Evolutionary conservation across 2,329 filamentous ascomycete genomes (phyloP).

Genomic region (Aphanocladium album): DNA sequence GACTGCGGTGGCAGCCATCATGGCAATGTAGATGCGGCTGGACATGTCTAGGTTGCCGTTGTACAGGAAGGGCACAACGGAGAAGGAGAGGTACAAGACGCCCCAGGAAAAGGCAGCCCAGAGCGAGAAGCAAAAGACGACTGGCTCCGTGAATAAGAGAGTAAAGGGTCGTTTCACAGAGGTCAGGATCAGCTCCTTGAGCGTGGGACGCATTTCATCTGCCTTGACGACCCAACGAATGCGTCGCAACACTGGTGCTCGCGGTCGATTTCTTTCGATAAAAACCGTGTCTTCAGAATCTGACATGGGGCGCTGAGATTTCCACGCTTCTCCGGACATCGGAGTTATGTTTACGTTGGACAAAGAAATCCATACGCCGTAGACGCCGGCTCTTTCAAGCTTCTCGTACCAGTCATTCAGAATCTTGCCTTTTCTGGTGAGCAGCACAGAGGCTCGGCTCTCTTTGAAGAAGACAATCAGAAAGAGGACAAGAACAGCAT

Average conservation of each 20-base stretch:
- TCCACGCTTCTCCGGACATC: not conserved
- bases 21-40: constrained; percentile 68
- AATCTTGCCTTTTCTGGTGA: constrained; percentile 66
- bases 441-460: constrained; percentile 73
- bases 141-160: constrained; percentile 68
- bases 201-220: constrained; percentile 68
- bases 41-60: constrained; percentile 56
- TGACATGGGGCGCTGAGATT: not conserved
- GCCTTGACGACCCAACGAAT: constrained; percentile 76
- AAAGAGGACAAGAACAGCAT: constrained; percentile 53
- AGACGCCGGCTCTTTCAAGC: constrained; percentile 60
- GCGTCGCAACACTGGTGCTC: constrained; percentile 32
- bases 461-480: constrained; percentile 72
- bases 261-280: not conserved
- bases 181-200: constrained; percentile 65
- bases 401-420: constrained; percentile 77
- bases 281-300: constrained; percentile 2
- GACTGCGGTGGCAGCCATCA: constrained; percentile 61
- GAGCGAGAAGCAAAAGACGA: constrained; percentile 80
- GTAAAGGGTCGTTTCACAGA: constrained; percentile 76
- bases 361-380: constrained; percentile 37
- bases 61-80: constrained; percentile 76
- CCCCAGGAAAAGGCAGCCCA: constrained; percentile 92
- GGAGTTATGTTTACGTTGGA: not conserved
- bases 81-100: constrained; percentile 79